A percentile compares a stretch with the other conserved stretches of the same genome.
Evolutionary conservation across 2,329 filamentous ascomycete species (phyloP).

Genomic region (Botrytis fragariae): DNA sequence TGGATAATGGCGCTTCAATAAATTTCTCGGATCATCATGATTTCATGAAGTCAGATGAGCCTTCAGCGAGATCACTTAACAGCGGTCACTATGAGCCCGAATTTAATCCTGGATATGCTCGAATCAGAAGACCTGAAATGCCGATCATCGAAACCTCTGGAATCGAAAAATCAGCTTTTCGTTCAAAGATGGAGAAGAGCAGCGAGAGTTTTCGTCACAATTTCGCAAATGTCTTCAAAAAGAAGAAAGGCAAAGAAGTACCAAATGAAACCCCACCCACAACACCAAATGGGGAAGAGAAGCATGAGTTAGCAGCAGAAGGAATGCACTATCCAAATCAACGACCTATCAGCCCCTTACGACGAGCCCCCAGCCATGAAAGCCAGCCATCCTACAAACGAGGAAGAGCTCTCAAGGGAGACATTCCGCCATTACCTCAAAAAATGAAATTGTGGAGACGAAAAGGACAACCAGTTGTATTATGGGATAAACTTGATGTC

Average conservation of each 20-base stretch:
- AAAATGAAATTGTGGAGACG: conserved; percentile 13
- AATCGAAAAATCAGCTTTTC: conserved; percentile 16
- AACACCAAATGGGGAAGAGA: conserved; percentile 2
- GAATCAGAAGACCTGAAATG: conserved; percentile 18
- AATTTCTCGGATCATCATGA: conserved; percentile 10
- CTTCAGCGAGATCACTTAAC: conserved; percentile 1
- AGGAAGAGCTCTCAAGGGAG: background rate
- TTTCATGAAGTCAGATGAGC: conserved; percentile 1
- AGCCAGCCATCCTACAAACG: background rate
- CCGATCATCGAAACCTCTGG: conserved; percentile 18
- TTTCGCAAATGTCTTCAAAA: conserved; percentile 17
- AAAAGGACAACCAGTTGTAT: background rate
- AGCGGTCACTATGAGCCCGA: background rate
- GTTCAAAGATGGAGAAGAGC: conserved; percentile 16
- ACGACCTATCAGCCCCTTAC: background rate
- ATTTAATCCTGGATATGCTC: conserved; percentile 9
- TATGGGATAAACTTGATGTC: conserved; percentile 9
- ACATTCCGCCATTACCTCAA: background rate
- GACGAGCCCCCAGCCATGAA: background rate
- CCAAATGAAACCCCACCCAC: background rate
- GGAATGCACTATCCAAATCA: background rate
- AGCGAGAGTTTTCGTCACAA: conserved; percentile 19
- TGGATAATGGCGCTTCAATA: background rate
- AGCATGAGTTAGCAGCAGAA: conserved; percentile 7
- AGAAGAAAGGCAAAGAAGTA: conserved; percentile 18